Base-by-base conservation (phyloP, 2,329 filamentous ascomycete species). In the Colletotrichum godetiae region DNA sequence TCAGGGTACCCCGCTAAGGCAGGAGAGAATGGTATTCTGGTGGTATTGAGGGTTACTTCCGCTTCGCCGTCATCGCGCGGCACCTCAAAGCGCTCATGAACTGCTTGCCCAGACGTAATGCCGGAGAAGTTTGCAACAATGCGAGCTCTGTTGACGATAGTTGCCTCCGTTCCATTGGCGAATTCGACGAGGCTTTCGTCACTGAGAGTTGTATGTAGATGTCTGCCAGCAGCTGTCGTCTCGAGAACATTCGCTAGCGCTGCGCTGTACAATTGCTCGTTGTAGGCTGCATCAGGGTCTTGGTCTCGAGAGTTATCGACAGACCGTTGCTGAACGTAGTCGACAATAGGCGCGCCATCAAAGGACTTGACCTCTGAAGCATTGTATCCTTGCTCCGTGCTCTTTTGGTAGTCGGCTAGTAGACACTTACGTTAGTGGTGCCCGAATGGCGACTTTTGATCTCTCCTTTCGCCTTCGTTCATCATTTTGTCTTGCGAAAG, bases 251-350 rank as follows among this genome's bases (percentile, higher is more conserved):
- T 73, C 12, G 29, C 33, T 1, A 73, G 31, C 11, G 73, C 61
- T 5, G 69, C 59, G 31, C 66, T 76, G 35, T 33, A 70, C 3
- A 76, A 27, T 27, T 72, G 70, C 12, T 64, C 37, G 31, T 76
- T 76, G 35, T 76, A 76, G 8, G 66, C 62, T 4, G 75, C 75
- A 27, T 76, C 75, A 1, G 75, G 75, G 37, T 76, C 75, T n/a
- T 76, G 75, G 62, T 67, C 56, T 12, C 52, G n/a, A 12, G 70
- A 68, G 49, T 75, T 75, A 46, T 71, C 67, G 24, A 68, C 67
- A 10, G 69, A 65, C 5, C 73, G 68, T 60, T 75, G 73, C 67
- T 75, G 65, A 22, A 76, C 13, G 59, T 68, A 66, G 24, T 73
- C 63, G 55, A 33, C 42, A 55, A 75, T 71, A 1, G 62, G 49